Percentiles rank a stretch among this genome's conserved stretches.
Evolutionary conservation across 2,329 filamentous ascomycete genomes (phyloP).

Genomic region (Trichoderma gracile): DNA sequence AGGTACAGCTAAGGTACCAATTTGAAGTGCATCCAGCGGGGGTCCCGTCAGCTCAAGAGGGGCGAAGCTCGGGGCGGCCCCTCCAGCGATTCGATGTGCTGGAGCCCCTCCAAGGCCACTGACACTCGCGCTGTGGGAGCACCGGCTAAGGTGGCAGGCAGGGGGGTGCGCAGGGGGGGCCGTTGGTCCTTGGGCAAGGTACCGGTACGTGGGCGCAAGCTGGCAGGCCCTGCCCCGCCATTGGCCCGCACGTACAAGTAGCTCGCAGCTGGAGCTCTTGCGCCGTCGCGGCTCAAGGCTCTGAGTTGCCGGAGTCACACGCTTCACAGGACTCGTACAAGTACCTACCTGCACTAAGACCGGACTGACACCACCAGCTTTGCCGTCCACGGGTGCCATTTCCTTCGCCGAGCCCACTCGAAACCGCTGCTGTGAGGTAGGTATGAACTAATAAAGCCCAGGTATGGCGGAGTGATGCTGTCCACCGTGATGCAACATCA

Average conservation of each 20-base stretch:
- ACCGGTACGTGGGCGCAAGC: conserved; percentile 12
- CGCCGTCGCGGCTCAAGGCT: conserved; percentile 18
- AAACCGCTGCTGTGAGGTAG: neutral
- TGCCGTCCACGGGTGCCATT: neutral
- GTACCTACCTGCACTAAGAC: conserved; percentile 14
- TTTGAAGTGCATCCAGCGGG: conserved; percentile 30
- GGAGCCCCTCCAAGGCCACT: neutral
- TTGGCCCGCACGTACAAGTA: conserved; percentile 1
- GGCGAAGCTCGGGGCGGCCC: conserved; percentile 22
- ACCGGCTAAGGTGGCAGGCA: neutral
- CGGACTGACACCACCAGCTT: conserved; percentile 9
- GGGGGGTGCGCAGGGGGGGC: conserved; percentile 14
- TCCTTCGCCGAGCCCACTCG: conserved; percentile 6
- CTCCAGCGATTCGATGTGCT: conserved; percentile 12
- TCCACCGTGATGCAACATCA: neutral
- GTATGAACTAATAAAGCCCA: too few species aligned
- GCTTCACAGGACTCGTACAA: neutral
- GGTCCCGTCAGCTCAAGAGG: conserved; percentile 29
- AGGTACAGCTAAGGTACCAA: conserved; percentile 27
- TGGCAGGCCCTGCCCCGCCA: conserved; percentile 16
- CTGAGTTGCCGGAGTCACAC: conserved; percentile 23
- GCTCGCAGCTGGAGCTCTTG: conserved; percentile 2
- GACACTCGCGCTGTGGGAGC: neutral
- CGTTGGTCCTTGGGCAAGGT: neutral
- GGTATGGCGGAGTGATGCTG: neutral